These are phyloP conservation scores for Tylopilus rubrobrunneus DNA, from an alignment of 768 basidiomycete genomes.

Conservation along the genomic window DNA sequence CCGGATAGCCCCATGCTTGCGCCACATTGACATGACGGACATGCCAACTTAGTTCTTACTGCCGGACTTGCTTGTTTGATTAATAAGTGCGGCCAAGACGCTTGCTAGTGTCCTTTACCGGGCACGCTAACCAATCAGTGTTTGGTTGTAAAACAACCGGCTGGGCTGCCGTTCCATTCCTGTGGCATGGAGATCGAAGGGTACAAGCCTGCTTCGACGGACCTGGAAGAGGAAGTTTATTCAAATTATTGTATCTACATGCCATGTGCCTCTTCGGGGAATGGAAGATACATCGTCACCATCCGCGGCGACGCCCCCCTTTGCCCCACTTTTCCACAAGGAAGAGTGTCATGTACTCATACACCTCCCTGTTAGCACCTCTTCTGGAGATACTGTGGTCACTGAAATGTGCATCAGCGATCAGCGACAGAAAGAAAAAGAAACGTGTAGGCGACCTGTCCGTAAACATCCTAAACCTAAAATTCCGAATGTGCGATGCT, in stretches of 20 bases:
- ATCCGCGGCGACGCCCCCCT: constrained; percentile 61
- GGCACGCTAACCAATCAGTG: neutral
- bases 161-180: neutral
- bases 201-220: no score
- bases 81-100: no score
- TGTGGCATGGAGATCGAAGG: neutral
- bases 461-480: constrained; percentile 93
- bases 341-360: constrained; percentile 82
- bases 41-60: no score
- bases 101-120: no score
- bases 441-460: constrained; percentile 62
- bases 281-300: constrained; percentile 34
- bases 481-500: constrained; percentile 61
- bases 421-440: neutral
- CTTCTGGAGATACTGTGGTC: constrained; percentile 75
- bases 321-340: constrained; percentile 93
- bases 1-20: no score
- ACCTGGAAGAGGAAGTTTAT: neutral
- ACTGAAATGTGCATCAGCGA: constrained; percentile 37
- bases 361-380: constrained; percentile 80
- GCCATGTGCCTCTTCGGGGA: neutral
- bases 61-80: no score
- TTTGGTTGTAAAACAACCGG: neutral
- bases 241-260: neutral
- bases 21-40: no score